Base-by-base conservation (phyloP, 2,329 filamentous ascomycete species). In the Penicillium brevicompactum region DNA sequence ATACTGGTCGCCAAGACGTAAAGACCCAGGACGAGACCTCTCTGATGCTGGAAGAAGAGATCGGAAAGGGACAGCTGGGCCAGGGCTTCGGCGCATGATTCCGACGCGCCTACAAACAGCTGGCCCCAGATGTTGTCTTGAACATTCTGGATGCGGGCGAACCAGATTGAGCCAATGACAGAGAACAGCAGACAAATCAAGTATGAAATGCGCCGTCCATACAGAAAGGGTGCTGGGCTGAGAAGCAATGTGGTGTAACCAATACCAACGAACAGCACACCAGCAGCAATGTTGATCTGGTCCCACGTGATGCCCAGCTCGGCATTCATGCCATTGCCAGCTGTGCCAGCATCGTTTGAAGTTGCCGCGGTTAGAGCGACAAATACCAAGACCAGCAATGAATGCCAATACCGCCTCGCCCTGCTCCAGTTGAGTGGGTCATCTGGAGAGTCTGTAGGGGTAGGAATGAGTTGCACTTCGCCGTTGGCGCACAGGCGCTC, bases 61-160 rank as follows among this genome's bases (percentile, higher is more conserved):
- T 84, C 82, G 7, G 82, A 80, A 27, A 85, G 71, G 1, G 81
- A 83, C n/a, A 84, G 68, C 62, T 85, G 82, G 6, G 82, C 82
- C 30, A 81, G 77, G 0, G 82, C 82, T 66, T 85, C 82, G 2
- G 80, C 82, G 41, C 81, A 81, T 8, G 80, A 77, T 67, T 84
- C 82, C 4, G 82, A 84, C 2, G 81, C 81, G 14, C 82, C 82
- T 2, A 84, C 80, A 51, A 84, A 84, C 2, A 84, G 73, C 64
- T 84, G 82, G 45, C 80, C 80, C 76, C 80, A 82, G 52, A 84
- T 77, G 2, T 80, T 78, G 53, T 83, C 80, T 14, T 70, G 65
- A 1, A 71, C 74, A 21, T 64, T 75, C 46, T 74, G 61, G 10
- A 80, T 72, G 22, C 70, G 70, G 8, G 81, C 81, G 46, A 84